These are phyloP conservation scores for Penicillium canariense DNA, from an alignment of 495 filamentous ascomycete genomes.

Conservation along the genomic window DNA sequence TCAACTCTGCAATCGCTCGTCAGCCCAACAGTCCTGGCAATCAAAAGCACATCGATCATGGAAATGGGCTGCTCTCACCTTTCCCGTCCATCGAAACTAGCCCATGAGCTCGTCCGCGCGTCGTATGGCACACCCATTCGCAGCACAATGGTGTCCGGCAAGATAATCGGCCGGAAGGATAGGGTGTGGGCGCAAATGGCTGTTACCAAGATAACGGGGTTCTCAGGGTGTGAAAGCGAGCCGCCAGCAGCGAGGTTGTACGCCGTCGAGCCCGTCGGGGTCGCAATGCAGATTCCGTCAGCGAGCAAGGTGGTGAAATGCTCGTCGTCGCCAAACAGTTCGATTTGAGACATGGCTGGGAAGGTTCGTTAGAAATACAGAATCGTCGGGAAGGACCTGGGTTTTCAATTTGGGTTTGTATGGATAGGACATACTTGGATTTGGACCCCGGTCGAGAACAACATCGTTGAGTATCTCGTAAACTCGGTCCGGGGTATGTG, in stretches of 20 bases:
- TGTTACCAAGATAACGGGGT: conserved; percentile 92
- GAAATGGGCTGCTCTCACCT: conserved; percentile 42
- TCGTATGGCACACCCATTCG: conserved; percentile 91
- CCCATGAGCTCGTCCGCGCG: conserved; percentile 86
- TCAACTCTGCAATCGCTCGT: conserved; percentile 56
- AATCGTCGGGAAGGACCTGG: not conserved
- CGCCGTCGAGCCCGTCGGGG: conserved; percentile 89
- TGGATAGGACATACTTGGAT: conserved; percentile 63
- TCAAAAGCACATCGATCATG: not conserved
- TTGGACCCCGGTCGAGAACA: conserved; percentile 88
- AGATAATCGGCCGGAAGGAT: conserved; percentile 91
- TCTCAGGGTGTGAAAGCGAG: conserved; percentile 92
- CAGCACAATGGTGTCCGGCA: conserved; percentile 92
- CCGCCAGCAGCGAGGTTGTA: conserved; percentile 97
- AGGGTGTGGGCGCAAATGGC: conserved; percentile 96
- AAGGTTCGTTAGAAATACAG: conserved; percentile 22
- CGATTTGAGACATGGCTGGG: conserved; percentile 78
- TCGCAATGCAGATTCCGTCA: conserved; percentile 87
- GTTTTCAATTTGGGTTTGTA: not conserved
- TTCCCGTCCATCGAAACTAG: conserved; percentile 93
- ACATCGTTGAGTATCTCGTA: conserved; percentile 91
- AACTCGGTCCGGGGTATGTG: conserved; percentile 75
- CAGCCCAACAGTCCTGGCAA: not conserved
- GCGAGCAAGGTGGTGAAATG: conserved; percentile 86
- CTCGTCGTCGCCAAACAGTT: conserved; percentile 93